Conservation (phyloP, 2,329 filamentous ascomycete genomes). For the Ramularia endophylla region DNA sequence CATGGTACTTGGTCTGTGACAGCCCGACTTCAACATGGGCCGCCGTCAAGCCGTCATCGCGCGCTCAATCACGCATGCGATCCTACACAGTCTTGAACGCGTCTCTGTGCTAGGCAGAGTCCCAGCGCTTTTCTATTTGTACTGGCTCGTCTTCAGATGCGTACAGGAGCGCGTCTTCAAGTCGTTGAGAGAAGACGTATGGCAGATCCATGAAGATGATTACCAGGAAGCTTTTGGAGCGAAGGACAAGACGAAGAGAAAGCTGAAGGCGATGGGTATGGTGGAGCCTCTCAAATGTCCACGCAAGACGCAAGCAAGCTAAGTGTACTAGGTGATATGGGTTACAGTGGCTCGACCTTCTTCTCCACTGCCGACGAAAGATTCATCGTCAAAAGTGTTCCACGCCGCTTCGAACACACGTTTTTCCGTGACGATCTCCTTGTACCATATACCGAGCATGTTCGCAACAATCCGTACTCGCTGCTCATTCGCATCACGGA, state of each 20-base stretch:
- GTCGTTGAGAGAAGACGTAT: conserved; percentile 45
- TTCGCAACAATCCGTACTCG: conserved; percentile 54
- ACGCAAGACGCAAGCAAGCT: conserved; percentile 2
- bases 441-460: conserved; percentile 59
- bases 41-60: conserved; percentile 18
- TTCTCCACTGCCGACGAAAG: conserved; percentile 61
- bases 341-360: conserved; percentile 71
- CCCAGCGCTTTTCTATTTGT: conserved; percentile 18
- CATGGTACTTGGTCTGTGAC: background rate
- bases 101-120: conserved; percentile 10
- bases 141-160: conserved; percentile 31
- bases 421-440: conserved; percentile 65
- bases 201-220: conserved; percentile 49
- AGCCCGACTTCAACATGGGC: conserved; percentile 8
- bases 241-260: conserved; percentile 33
- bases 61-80: conserved; percentile 15
- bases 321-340: conserved; percentile 48
- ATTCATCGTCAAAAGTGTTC: conserved; percentile 66
- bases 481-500: conserved; percentile 67
- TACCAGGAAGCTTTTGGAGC: conserved; percentile 50
- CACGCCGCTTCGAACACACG: conserved; percentile 61
- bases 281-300: background rate
- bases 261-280: conserved; percentile 51
- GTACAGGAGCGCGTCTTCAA: conserved; percentile 45
- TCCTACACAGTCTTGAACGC: conserved; percentile 12